Base-by-base conservation (phyloP, 306 rosid species). In the Mimosa bimucronata region DNA sequence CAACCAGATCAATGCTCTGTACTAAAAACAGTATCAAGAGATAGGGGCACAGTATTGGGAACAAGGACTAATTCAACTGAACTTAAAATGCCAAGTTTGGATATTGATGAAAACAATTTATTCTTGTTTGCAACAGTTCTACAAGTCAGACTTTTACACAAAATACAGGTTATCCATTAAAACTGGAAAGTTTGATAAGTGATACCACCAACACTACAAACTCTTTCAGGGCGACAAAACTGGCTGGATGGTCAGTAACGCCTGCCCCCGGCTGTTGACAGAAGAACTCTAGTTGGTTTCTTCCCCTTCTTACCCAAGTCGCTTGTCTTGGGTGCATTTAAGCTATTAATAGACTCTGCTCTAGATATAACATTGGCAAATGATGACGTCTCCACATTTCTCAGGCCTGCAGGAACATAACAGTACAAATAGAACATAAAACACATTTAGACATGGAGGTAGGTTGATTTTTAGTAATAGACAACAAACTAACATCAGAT, bases 221-320 rank as follows among this genome's bases (percentile, higher is more conserved):
- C 64, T 45, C 66, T 73, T 66, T 16, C 38, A 14, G 15, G 30
- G 66, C 6, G 26, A 73, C 11, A 4, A 53, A 64, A 72, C 68
- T 73, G 37, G 30, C n/a, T 28, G 72, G 38, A 73, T 58, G 77
- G 65, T 92, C 88, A 95, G 77, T 95, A 95, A 55, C 98, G 95
- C 62, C 98, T 92, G 48, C 98, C 96, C 48, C 98, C 94, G 6
- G 98, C 84, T 1, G 97, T 95, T 10, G 98, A 95, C 76, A 95
- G 77, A 67, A 95, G 96, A 64, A 95, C 97, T 72, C 96, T 91
- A 76, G 78, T 83, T 23, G 83, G 85, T 79, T 91, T 95, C 93
- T 90, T 95, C 19, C 98, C 98, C 85, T 90, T 92, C 92, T 87
- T 92, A 75, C 98, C 96, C 65, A 75, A 78, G n/a, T 93, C 97